Evolutionary conservation across 257 asterid genomes (phyloP).

Genomic region (Galeopsis tetrahit): DNA sequence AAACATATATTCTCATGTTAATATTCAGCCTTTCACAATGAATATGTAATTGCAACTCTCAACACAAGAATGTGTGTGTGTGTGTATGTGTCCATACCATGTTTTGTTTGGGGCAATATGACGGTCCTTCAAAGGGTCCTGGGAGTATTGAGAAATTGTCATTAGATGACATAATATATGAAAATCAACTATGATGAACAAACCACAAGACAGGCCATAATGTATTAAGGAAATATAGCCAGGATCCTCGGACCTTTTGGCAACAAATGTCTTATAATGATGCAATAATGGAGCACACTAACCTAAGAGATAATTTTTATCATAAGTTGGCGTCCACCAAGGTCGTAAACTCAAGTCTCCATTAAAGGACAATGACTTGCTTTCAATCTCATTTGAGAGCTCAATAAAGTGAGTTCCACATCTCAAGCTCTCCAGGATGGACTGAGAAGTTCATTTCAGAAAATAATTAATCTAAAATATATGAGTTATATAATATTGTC

Average conservation of each 20-base stretch:
- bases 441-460: constrained; percentile 45
- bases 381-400: constrained; percentile 76
- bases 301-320: constrained; percentile 91
- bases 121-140: constrained; percentile 88
- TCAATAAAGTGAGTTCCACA: constrained; percentile 70
- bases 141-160: constrained; percentile 42
- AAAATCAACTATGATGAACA: constrained; percentile 25
- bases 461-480: background rate
- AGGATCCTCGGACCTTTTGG: constrained; percentile 12
- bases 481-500: constrained; percentile 16
- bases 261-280: background rate
- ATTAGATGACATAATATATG: constrained; percentile 19
- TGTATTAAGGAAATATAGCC: constrained; percentile 12
- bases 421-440: constrained; percentile 63
- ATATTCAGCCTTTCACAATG: constrained; percentile 24
- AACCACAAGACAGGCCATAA: constrained; percentile 11
- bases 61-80: background rate
- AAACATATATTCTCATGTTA: background rate
- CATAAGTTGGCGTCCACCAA: constrained; percentile 97
- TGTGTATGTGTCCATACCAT: constrained; percentile 51
- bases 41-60: constrained; percentile 24
- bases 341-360: constrained; percentile 88
- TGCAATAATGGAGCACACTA: constrained; percentile 38
- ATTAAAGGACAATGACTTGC: constrained; percentile 78
- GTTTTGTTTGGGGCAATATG: constrained; percentile 66